These are phyloP conservation scores for Gaeumannomyces sp. DNA, from an alignment of 2,329 filamentous ascomycete species.

Conservation along the genomic window DNA sequence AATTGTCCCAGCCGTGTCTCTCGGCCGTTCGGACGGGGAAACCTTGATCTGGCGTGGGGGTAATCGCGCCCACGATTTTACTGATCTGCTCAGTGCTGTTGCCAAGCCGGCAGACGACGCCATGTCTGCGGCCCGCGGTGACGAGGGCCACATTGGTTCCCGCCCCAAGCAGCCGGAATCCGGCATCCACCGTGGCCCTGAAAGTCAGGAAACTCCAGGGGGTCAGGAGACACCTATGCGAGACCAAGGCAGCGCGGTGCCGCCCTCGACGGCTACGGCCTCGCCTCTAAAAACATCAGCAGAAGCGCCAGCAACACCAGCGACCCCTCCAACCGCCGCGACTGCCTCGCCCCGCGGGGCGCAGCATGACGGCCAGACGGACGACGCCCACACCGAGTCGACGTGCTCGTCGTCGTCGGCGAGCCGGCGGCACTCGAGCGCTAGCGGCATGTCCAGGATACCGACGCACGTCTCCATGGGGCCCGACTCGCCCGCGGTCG, in stretches of 20 bases:
- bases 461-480: conserved; percentile 20
- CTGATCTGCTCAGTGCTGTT: not conserved
- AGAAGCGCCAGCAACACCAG: no score
- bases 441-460: conserved; percentile 10
- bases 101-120: not conserved
- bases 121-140: not conserved
- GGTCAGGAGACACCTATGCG: not conserved
- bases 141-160: not conserved
- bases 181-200: no score
- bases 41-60: not conserved
- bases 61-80: no score
- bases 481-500: conserved; percentile 18
- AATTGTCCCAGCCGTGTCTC: no score
- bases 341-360: no score
- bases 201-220: no score
- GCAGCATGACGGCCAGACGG: not conserved
- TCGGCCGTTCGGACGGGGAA: not conserved
- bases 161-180: no score
- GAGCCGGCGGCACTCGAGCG: not conserved
- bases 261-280: no score
- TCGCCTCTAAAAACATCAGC: no score
- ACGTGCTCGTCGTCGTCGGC: not conserved
- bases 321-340: no score
- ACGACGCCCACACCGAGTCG: not conserved
- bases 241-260: no score